Base-by-base conservation (phyloP, 1,284 basidiomycete genomes). In the Athelia sp. region DNA sequence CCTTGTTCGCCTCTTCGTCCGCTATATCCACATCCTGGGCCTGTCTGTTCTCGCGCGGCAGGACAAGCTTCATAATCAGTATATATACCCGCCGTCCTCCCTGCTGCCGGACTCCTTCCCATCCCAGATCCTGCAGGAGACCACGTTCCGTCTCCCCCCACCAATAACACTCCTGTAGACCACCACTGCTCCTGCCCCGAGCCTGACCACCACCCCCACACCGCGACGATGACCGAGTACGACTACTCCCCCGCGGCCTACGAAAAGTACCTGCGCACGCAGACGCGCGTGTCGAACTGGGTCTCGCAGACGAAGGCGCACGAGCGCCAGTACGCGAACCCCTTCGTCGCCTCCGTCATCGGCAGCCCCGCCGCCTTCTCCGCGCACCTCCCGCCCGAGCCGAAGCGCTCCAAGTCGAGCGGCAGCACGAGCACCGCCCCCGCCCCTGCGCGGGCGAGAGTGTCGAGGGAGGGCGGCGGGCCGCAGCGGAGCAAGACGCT, bases 211-310 rank as follows among this genome's bases (percentile, higher is more conserved):
- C 36, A 40, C 36, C 6, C 36, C 36, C 15, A 6, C 36, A 21
- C 15, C 36, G 6, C 36, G 15, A 53, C 49, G 58, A 78, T 78
- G 76, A 78, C 75, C 13, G 75, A 78, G 58, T 78, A 78, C 70
- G 76, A 78, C 66, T 78, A 72, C 62, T 79, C 76, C 35, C 76
- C 75, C 42, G 76, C 68, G 46, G 75, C 74, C 22, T 67, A 69
- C 58, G 73, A 77, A 52, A 67, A 67, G 13, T 70, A 68, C 57
- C 43, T 69, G 42, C 69, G 65, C 17, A 75, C 68, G 40, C 72
- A 72, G 60, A 49, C 60, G 47, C 66, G 72, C 46, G 70, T 78
- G 17, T 68, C 66, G 0, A 66, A 69, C 61, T 77, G 75, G 75
- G 71, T 73, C 32, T 29, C 50, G 50, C 50, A 59, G 38, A 69